These are phyloP conservation scores for Yamadazyma philogaea DNA, from an alignment of 805 yeast genomes.

Conservation along the genomic window DNA sequence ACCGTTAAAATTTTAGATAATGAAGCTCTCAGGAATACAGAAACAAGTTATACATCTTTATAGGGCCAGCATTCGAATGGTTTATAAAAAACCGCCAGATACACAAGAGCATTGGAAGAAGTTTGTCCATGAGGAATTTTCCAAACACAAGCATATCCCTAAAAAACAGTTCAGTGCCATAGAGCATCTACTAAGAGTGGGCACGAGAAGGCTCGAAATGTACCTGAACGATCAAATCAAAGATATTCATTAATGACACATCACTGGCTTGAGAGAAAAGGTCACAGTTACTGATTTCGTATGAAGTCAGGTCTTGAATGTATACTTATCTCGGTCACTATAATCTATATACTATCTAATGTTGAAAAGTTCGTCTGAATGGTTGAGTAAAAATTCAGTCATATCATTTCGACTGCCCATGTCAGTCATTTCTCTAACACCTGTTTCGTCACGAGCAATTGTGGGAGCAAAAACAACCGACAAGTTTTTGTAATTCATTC, in stretches of 20 bases:
- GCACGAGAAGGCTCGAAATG: constrained; percentile 68
- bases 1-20: too few relatives aligned
- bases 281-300: neutral
- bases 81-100: constrained; percentile 46
- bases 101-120: constrained; percentile 40
- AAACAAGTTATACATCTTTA: constrained; percentile 49
- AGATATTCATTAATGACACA: constrained; percentile 44
- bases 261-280: neutral
- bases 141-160: constrained; percentile 51
- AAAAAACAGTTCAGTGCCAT: constrained; percentile 81
- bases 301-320: neutral
- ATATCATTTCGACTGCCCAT: constrained; percentile 77
- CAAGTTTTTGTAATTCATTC: constrained; percentile 80
- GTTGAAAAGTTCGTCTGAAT: constrained; percentile 26
- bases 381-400: constrained; percentile 65
- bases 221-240: constrained; percentile 68
- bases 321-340: neutral
- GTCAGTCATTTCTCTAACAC: constrained; percentile 80
- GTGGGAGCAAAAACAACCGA: constrained; percentile 96
- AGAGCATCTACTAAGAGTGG: constrained; percentile 78
- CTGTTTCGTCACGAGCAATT: constrained; percentile 70
- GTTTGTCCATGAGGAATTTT: constrained; percentile 62
- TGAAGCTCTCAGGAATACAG: constrained; percentile 41
- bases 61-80: constrained; percentile 45
- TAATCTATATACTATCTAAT: constrained; percentile 2